A percentile compares a stretch with the other conserved stretches of the same genome.
Conservation (phyloP, 78 protist genomes). For the Emiliania huxleyi region DNA sequence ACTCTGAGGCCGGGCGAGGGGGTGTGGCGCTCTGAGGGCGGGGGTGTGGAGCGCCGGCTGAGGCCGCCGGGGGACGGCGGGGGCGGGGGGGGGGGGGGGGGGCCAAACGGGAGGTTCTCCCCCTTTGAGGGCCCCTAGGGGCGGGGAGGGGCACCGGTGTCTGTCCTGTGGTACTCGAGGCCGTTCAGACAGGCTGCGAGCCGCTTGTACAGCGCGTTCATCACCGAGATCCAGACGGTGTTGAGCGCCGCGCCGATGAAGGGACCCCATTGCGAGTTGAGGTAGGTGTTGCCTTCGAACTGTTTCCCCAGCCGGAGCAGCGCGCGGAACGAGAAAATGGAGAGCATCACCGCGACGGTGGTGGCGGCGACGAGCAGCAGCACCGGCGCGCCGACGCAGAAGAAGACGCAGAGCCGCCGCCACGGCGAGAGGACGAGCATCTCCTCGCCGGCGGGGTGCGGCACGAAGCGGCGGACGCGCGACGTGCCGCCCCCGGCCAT, state of each 20-base stretch:
- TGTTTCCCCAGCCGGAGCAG: neutral
- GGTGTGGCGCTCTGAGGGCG: too few relatives aligned
- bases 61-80: too few relatives aligned
- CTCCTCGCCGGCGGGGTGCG: neutral
- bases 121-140: too few relatives aligned
- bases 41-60: too few relatives aligned
- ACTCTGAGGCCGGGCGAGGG: too few relatives aligned
- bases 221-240: neutral
- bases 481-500: neutral
- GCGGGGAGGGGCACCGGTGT: too few relatives aligned
- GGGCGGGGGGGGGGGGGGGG: too few relatives aligned
- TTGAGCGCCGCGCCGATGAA: neutral
- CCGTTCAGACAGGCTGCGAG: constrained; percentile 42
- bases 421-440: neutral
- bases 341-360: neutral
- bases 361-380: neutral
- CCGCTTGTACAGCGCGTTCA: neutral
- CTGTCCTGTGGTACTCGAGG: constrained; percentile 71
- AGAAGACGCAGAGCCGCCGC: neutral
- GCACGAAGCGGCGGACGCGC: neutral
- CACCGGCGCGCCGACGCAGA: neutral
- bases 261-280: neutral
- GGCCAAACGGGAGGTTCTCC: too few relatives aligned
- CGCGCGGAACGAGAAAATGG: neutral
- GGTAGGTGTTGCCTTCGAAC: neutral